Evolutionary conservation across 805 yeast genomes (phyloP).

Genomic region (Ogataea minuta): DNA sequence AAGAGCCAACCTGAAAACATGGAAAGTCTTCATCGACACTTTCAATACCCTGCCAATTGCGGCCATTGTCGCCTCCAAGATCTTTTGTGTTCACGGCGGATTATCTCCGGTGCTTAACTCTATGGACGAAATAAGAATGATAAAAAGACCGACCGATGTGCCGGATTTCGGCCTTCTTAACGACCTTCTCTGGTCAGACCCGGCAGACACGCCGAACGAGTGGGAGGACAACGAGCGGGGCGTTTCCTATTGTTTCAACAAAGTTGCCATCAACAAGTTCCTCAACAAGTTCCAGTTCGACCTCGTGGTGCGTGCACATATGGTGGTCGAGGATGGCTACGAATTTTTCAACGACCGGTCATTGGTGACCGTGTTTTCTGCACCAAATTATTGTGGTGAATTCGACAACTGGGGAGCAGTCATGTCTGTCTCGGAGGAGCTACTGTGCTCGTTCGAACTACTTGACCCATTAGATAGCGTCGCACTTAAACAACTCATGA

Average conservation of each 20-base stretch:
- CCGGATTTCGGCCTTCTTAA: constrained; percentile 80
- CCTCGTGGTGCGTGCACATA: constrained; percentile 80
- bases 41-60: constrained; percentile 95
- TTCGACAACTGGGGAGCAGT: constrained; percentile 97
- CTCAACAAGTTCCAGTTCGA: constrained; percentile 73
- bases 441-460: constrained; percentile 88
- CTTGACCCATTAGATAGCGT: constrained; percentile 91
- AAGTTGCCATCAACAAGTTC: constrained; percentile 77
- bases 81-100: constrained; percentile 89
- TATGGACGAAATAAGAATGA: constrained; percentile 71
- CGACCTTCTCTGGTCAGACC: constrained; percentile 82
- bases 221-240: constrained; percentile 91
- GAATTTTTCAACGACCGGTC: constrained; percentile 73
- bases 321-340: constrained; percentile 83
- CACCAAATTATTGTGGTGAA: constrained; percentile 81
- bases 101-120: constrained; percentile 69
- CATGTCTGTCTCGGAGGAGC: constrained; percentile 92
- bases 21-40: constrained; percentile 93
- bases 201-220: constrained; percentile 77
- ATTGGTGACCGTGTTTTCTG: constrained; percentile 69
- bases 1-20: constrained; percentile 84
- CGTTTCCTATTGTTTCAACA: constrained; percentile 75
- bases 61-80: constrained; percentile 92
- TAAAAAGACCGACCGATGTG: constrained; percentile 81
- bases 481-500: constrained; percentile 93